A percentile compares a stretch with the other conserved stretches of the same genome.
phyloP scores from a whole-genome alignment of 2,329 filamentous ascomycete species.

The Scedosporium minutisporum region DNA sequence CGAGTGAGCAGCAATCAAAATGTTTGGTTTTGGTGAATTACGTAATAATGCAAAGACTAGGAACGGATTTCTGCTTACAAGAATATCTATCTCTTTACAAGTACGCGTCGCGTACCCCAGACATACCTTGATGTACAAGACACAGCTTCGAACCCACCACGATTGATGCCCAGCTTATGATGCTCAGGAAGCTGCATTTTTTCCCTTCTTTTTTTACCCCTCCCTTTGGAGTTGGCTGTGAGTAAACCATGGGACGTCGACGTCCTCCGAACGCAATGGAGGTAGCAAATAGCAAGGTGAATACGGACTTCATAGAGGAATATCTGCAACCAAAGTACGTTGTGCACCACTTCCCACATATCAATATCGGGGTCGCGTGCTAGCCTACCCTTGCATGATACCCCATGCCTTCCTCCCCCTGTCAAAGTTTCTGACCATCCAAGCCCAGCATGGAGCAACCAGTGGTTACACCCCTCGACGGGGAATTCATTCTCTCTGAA shows the following conservation, averaged over 20 bases:
- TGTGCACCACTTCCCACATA: background rate
- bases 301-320: slow-evolving; percentile 37
- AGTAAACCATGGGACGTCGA: background rate
- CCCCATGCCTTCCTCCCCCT: background rate
- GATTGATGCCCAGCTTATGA: background rate
- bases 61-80: background rate
- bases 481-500: slow-evolving; percentile 29
- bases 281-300: slow-evolving; percentile 33
- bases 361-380: too few species aligned
- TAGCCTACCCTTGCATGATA: too few species aligned
- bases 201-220: background rate
- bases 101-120: background rate
- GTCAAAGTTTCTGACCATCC: background rate
- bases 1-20: background rate
- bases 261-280: slow-evolving; percentile 29
- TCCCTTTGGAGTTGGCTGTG: background rate
- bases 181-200: too few species aligned
- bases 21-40: background rate
- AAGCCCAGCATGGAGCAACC: slow-evolving; percentile 19
- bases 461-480: slow-evolving; percentile 43
- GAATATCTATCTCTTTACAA: background rate
- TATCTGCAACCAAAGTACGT: slow-evolving; percentile 38
- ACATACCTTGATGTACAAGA: too few species aligned
- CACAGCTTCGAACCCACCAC: background rate
- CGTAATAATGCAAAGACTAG: background rate